phyloP scores from a whole-genome alignment of 441 rosid genomes.

The Oxalis stricta region DNA sequence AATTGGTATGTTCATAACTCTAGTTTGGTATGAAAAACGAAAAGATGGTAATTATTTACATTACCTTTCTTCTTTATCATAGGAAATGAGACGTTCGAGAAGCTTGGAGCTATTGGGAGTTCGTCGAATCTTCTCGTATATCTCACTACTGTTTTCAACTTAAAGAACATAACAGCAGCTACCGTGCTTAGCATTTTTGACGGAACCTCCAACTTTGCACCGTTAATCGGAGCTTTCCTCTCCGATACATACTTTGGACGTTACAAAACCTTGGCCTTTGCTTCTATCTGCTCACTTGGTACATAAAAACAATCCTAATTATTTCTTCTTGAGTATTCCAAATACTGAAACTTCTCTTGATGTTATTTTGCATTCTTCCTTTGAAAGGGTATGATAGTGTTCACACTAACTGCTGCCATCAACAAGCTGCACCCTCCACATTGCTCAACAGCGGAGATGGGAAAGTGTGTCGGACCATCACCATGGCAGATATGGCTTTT shows the following conservation, averaged over 20 bases:
- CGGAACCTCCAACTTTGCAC: constrained; percentile 16
- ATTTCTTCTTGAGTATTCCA: not conserved
- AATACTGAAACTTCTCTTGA: not conserved
- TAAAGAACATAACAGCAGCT: constrained; percentile 18
- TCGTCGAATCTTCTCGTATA: constrained; percentile 14
- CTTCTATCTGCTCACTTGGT: constrained; percentile 18
- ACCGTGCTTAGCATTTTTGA: constrained; percentile 11
- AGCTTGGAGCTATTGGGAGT: constrained; percentile 14
- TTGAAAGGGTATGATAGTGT: constrained; percentile 8
- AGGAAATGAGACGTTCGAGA: constrained; percentile 19
- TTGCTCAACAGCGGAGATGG: not conserved
- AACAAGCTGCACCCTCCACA: constrained; percentile 14
- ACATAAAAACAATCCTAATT: not conserved
- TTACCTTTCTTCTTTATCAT: too few relatives aligned
- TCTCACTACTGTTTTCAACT: constrained; percentile 17
- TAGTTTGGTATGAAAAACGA: not conserved
- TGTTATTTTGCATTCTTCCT: not conserved
- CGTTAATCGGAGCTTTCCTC: constrained; percentile 21
- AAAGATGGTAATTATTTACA: too few relatives aligned
- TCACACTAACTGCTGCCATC: constrained; percentile 17
- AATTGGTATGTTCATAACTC: constrained; percentile 13
- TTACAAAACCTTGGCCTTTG: constrained; percentile 16
- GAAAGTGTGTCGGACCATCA: constrained; percentile 5
- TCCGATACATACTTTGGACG: constrained; percentile 22
- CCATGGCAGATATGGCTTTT: constrained; percentile 13